Base-by-base conservation (phyloP, 106 monocot genomes). In the Acanthochlamys bracteata region DNA sequence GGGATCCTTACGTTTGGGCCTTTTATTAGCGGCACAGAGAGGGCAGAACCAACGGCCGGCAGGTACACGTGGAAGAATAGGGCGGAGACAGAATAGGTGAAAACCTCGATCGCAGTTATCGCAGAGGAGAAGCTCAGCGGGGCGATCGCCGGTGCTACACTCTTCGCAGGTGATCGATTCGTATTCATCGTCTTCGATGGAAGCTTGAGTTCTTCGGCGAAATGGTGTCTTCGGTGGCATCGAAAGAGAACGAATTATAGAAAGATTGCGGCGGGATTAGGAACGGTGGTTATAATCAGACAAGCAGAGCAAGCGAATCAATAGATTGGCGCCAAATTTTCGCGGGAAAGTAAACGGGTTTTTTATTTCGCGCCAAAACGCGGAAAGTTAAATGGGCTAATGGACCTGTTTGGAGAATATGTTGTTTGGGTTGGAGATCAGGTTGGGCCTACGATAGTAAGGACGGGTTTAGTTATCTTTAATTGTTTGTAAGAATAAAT, bases 1-100 rank as follows among this genome's bases (percentile, higher is more conserved):
- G 14, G 14, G 60, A 46, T 41, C 25, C 11, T 24, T 75, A 88
- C 89, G 66, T 46, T 73, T 77, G 68, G 85, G 90, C 7, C 60
- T 78, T 40, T 72, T 64, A 13, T 42, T 13, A 61, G 59, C 15
- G 25, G 79, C 78, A 79, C 90, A 96, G n/a, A 75, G 67, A 25
- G 82, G 72, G 76, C 95, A 96, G 74, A 87, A 88, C 95, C 90
- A 96, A 45, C 47, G 55, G 14, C 84, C 84, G 10, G 74, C 24
- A 60, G 90, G 95, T 24, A 96, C 95, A 66, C 78, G 63, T 42
- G 84, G 68, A 68, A 88, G 80, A 65, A 88, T 90, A 16, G 90
- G 95, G 20, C 87, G 87, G 72, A 90, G 95, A 67, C 90, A 96
- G 90, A 85, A 96, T 78, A 84, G 81, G 74, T 96, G 95, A 70